A percentile compares a stretch with the other conserved stretches of the same genome.
phyloP scores from a whole-genome alignment of 345 rosid species.

The Firmiana major region DNA sequence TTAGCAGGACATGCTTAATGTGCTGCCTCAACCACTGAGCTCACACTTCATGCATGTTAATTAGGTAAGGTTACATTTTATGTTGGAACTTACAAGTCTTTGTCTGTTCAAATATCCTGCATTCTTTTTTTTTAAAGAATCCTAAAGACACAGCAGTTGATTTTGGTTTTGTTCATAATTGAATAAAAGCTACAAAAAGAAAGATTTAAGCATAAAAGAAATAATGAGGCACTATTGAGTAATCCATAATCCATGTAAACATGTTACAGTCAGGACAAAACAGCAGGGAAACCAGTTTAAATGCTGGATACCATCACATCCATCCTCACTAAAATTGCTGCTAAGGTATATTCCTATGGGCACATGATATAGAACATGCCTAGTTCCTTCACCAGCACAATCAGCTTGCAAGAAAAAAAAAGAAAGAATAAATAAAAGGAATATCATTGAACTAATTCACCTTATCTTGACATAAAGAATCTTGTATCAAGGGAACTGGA shows the following conservation, averaged over 20 bases:
- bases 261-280: neutral
- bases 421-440: conserved; percentile 25
- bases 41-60: conserved; percentile 24
- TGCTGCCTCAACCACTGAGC: conserved; percentile 29
- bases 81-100: neutral
- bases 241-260: neutral
- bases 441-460: conserved; percentile 11
- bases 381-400: neutral
- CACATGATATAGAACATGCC: neutral
- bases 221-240: neutral
- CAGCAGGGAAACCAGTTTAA: neutral
- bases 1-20: conserved; percentile 28
- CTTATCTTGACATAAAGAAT: conserved; percentile 28
- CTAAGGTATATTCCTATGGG: neutral
- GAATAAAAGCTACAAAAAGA: neutral
- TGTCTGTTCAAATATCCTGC: neutral
- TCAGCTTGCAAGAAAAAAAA: neutral
- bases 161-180: neutral
- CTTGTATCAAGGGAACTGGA: conserved; percentile 75
- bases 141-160: neutral
- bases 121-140: neutral
- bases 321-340: conserved; percentile 3
- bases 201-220: neutral
- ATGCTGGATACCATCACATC: neutral
- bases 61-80: neutral